Conservation (phyloP, 768 basidiomycete species). For the Lentinus brumalis region DNA sequence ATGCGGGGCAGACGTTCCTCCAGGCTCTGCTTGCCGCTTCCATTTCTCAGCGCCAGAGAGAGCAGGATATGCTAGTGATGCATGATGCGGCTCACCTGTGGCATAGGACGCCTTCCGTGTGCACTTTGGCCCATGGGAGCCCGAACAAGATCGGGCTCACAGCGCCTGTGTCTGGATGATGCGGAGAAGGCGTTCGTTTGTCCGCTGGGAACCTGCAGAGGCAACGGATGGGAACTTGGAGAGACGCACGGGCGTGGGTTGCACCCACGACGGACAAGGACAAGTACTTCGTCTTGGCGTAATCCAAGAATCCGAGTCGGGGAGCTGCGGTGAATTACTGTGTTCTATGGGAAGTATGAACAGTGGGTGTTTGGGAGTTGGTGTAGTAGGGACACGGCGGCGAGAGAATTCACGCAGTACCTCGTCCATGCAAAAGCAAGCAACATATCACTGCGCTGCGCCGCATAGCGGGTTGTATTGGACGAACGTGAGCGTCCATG, state of each 20-base stretch:
- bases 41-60: too few species aligned
- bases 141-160: slow-evolving; percentile 17
- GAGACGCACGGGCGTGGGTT: not conserved
- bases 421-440: too few species aligned
- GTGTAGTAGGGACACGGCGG: too few species aligned
- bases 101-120: not conserved
- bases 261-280: slow-evolving; percentile 12
- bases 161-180: slow-evolving; percentile 4
- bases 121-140: slow-evolving; percentile 7
- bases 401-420: too few species aligned
- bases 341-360: not conserved
- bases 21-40: not conserved
- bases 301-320: not conserved
- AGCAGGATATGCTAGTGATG: too few species aligned
- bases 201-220: slow-evolving; percentile 7
- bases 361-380: too few species aligned
- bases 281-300: not conserved
- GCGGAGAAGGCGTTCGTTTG: slow-evolving; percentile 5
- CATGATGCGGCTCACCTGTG: too few species aligned
- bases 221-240: not conserved
- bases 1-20: not conserved
- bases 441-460: too few species aligned
- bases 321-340: not conserved
- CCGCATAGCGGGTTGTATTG: too few species aligned
- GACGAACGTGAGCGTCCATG: too few species aligned